These are phyloP conservation scores for Capillidium rhysosporum DNA, from an alignment of 371 early-diverging fungal genomes.

Conservation along the genomic window DNA sequence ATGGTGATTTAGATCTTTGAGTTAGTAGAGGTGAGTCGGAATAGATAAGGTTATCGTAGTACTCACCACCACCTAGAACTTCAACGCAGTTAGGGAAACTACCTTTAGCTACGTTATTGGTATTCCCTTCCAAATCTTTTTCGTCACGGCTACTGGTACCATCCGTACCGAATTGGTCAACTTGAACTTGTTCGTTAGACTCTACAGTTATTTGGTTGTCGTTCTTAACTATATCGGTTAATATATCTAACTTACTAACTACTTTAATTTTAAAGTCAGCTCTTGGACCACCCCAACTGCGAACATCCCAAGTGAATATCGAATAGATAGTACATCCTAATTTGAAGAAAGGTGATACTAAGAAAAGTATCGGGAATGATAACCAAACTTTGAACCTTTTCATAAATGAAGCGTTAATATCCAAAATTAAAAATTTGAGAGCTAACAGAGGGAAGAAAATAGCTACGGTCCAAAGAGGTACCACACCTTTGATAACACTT, in stretches of 20 bases:
- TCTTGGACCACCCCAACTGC: conserved; percentile 3
- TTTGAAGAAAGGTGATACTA: conserved; percentile 1
- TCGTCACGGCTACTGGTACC: not conserved
- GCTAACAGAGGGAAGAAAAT: conserved; percentile 2
- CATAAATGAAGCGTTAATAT: conserved; percentile 3
- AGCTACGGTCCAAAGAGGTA: not conserved
- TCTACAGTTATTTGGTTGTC: not conserved
- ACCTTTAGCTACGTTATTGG: too few relatives aligned
- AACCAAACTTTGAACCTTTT: conserved; percentile 1
- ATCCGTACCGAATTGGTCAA: not conserved
- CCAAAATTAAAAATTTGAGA: not conserved
- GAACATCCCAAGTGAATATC: conserved; percentile 4
- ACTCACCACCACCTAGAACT: conserved; percentile 3
- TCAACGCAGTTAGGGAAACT: conserved; percentile 3
- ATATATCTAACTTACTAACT: not conserved
- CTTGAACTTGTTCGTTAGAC: not conserved
- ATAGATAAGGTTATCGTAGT: not conserved
- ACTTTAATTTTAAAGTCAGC: not conserved
- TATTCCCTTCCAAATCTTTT: not conserved
- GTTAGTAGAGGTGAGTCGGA: not conserved
- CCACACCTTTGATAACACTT: conserved; percentile 5
- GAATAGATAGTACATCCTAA: conserved; percentile 5
- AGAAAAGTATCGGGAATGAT: conserved; percentile 3
- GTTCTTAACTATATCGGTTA: not conserved
- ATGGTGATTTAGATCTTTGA: too few relatives aligned